Conservation (phyloP, 176 grass and related monocot genomes). For the Luzula sylvatica region DNA sequence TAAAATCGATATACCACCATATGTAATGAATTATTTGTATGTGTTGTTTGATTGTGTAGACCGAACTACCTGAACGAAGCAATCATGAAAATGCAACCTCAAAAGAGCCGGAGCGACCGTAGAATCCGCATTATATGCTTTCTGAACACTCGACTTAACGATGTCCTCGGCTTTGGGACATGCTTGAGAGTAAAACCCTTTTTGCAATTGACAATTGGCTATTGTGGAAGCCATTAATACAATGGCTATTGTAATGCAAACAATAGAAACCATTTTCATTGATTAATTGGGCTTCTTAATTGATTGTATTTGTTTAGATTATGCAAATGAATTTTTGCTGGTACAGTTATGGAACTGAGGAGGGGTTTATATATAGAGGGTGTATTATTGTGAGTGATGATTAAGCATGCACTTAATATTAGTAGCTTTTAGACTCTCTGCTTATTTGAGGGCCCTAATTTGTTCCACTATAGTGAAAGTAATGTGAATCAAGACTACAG, state of each 20-base stretch:
- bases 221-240: conserved; percentile 8
- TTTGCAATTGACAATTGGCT: conserved; percentile 39
- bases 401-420: neutral
- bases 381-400: conserved; percentile 6
- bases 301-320: no score
- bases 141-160: conserved; percentile 47
- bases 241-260: conserved; percentile 9
- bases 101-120: conserved; percentile 60
- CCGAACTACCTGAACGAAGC: conserved; percentile 57
- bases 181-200: conserved; percentile 44
- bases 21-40: no score
- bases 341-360: neutral
- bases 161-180: conserved; percentile 57
- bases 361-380: conserved; percentile 6
- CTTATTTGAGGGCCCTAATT: no score
- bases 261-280: conserved; percentile 8
- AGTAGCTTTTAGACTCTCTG: no score
- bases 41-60: no score
- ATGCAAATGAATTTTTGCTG: no score
- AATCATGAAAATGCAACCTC: conserved; percentile 84
- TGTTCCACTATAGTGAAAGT: conserved; percentile 6
- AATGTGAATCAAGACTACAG: neutral
- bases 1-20: no score
- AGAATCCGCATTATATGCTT: conserved; percentile 44
- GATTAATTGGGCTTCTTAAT: neutral